These are phyloP conservation scores for Lachnellula arida DNA, from an alignment of 2,329 filamentous ascomycete genomes.

Conservation along the genomic window DNA sequence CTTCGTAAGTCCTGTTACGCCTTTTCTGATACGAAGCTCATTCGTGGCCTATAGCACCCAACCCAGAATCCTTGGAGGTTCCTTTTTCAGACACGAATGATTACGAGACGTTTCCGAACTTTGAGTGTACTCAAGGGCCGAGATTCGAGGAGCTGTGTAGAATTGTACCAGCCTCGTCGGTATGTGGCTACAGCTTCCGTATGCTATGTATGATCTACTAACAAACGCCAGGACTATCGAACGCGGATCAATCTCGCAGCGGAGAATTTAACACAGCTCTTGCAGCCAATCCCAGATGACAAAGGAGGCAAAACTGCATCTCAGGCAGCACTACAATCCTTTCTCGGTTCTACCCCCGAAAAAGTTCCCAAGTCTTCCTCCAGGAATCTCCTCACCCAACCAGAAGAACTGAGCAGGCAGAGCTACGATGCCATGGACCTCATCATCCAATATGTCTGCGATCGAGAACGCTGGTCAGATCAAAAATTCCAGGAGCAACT, in stretches of 20 bases:
- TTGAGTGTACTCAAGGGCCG: constrained; percentile 21
- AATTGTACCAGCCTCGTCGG: constrained; percentile 24
- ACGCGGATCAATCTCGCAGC: constrained; percentile 17
- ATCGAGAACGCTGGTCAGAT: constrained; percentile 13
- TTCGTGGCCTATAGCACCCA: neutral
- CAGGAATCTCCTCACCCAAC: constrained; percentile 15
- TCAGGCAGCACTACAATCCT: neutral
- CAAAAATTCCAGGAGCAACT: constrained; percentile 13
- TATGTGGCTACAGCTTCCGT: constrained; percentile 11
- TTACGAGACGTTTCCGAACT: constrained; percentile 30
- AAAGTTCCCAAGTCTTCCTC: constrained; percentile 3
- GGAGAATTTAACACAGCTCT: constrained; percentile 20
- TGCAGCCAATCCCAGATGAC: constrained; percentile 3
- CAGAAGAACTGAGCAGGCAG: constrained; percentile 17
- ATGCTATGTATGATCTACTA: neutral
- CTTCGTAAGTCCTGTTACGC: constrained; percentile 23
- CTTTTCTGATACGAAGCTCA: neutral
- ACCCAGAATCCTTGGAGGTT: constrained; percentile 8
- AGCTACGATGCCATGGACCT: constrained; percentile 19
- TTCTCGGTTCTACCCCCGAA: neutral
- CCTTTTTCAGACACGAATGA: constrained; percentile 27
- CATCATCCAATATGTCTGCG: constrained; percentile 17
- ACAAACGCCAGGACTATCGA: constrained; percentile 20
- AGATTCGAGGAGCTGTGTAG: constrained; percentile 25
- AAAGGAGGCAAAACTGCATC: constrained; percentile 4